phyloP scores from a whole-genome alignment of 2,329 filamentous ascomycete genomes.

The Fusarium nurragi region DNA sequence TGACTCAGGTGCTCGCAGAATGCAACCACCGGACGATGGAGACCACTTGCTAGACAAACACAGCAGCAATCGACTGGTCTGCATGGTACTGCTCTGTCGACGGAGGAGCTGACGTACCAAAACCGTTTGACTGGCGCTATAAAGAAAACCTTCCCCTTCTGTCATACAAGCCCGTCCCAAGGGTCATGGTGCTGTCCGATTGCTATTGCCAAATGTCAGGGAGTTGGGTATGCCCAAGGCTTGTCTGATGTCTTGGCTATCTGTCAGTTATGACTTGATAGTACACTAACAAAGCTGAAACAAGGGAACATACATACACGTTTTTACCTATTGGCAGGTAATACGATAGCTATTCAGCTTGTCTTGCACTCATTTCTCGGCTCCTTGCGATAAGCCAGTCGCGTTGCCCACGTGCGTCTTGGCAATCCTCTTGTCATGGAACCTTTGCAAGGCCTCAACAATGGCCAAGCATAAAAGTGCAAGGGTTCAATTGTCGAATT shows the following conservation, averaged over 20 bases:
- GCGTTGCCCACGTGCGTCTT: constrained; percentile 43
- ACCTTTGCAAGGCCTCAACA: constrained; percentile 21
- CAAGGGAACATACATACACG: background rate
- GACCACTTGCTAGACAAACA: background rate
- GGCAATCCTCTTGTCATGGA: constrained; percentile 34
- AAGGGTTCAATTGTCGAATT: constrained; percentile 21
- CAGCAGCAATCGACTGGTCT: background rate
- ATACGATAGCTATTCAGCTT: background rate
- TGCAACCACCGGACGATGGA: background rate
- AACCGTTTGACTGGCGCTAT: constrained; percentile 19
- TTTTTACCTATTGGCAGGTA: background rate
- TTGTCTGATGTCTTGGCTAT: constrained; percentile 3
- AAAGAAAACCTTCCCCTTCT: constrained; percentile 31
- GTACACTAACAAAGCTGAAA: background rate
- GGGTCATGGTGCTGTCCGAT: background rate
- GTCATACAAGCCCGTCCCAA: constrained; percentile 14
- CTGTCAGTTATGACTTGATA: background rate
- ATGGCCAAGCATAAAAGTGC: background rate
- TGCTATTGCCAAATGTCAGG: background rate
- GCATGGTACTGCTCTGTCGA: background rate
- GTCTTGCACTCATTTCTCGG: background rate
- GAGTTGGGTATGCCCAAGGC: constrained; percentile 2
- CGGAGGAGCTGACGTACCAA: background rate
- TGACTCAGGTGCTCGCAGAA: background rate
- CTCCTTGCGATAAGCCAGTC: constrained; percentile 38